Evolutionary conservation across 1,284 basidiomycete genomes (phyloP).

Genomic region (Ustilago esculenta): DNA sequence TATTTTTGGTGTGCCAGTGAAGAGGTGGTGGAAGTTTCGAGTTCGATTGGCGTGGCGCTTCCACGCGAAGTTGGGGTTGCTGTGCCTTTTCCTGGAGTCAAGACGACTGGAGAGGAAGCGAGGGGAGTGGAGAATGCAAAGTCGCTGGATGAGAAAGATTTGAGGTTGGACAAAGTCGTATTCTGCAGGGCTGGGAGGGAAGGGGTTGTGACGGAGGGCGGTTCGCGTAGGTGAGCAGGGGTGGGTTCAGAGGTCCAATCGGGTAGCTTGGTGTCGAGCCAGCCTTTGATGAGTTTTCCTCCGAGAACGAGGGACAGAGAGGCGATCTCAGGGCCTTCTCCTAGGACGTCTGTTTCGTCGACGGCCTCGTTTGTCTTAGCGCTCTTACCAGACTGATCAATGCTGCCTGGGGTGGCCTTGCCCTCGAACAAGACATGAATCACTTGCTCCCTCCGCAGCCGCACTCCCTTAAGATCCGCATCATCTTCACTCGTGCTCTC

Average conservation of each 20-base stretch:
- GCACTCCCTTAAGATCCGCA: constrained; percentile 45
- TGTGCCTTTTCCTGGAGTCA: constrained; percentile 16
- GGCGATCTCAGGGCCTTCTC: constrained; percentile 17
- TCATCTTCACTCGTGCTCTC: constrained; percentile 35
- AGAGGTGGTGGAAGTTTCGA: constrained; percentile 13
- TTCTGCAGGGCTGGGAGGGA: constrained; percentile 11
- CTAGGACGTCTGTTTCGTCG: not conserved
- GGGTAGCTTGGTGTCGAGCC: constrained; percentile 40
- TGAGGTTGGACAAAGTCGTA: constrained; percentile 30
- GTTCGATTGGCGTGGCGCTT: constrained; percentile 32
- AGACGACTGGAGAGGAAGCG: constrained; percentile 6
- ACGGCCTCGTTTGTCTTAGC: not conserved
- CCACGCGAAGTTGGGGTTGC: constrained; percentile 10
- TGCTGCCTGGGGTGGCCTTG: constrained; percentile 3
- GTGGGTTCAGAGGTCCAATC: constrained; percentile 31
- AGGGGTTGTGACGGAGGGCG: constrained; percentile 13
- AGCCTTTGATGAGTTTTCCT: constrained; percentile 49
- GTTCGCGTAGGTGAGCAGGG: constrained; percentile 25
- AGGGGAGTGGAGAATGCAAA: constrained; percentile 8
- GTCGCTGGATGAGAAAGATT: constrained; percentile 41
- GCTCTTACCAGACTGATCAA: too few species aligned
- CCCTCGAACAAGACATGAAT: constrained; percentile 53
- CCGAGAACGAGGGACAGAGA: constrained; percentile 40
- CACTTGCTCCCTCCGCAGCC: constrained; percentile 52
- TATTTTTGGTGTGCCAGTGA: constrained; percentile 35